phyloP scores from a whole-genome alignment of 306 rosid species.

The Glycine tomentella region DNA sequence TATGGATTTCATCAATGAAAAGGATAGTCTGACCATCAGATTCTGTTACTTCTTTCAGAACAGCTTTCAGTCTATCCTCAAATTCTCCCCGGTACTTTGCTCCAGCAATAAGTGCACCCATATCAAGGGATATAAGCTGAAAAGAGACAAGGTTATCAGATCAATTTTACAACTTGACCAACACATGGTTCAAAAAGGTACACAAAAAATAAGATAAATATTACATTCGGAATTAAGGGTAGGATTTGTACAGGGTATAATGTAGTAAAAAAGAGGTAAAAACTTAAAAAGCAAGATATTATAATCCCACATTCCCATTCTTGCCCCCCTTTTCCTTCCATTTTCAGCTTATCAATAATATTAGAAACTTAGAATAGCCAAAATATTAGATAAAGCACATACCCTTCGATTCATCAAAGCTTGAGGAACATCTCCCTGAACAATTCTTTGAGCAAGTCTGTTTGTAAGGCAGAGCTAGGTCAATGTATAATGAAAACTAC shows the following conservation, averaged over 20 bases:
- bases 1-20: conserved; percentile 97
- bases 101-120: conserved; percentile 99
- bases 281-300: conserved; percentile 20
- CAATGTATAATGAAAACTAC: conserved; percentile 5
- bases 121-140: conserved; percentile 98
- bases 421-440: conserved; percentile 98
- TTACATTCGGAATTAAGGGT: conserved; percentile 12
- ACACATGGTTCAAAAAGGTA: conserved; percentile 8
- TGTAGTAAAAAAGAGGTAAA: neutral
- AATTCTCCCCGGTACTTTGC: conserved; percentile 99
- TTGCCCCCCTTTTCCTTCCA: conserved; percentile 30
- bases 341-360: conserved; percentile 1
- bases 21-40: conserved; percentile 95
- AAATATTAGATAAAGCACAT: conserved; percentile 46
- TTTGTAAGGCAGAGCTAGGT: conserved; percentile 42
- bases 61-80: conserved; percentile 99
- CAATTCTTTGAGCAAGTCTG: conserved; percentile 99
- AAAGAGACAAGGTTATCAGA: conserved; percentile 27
- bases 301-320: conserved; percentile 24
- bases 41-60: conserved; percentile 97
- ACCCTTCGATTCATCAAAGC: conserved; percentile 97
- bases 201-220: conserved; percentile 27
- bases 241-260: conserved; percentile 17
- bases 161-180: conserved; percentile 41
- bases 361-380: conserved; percentile 16